Evolutionary conservation across 208 protist species (phyloP), one percentile per base, ranked within the genome.

Genomic region (Trypanosoma brucei): DNA sequence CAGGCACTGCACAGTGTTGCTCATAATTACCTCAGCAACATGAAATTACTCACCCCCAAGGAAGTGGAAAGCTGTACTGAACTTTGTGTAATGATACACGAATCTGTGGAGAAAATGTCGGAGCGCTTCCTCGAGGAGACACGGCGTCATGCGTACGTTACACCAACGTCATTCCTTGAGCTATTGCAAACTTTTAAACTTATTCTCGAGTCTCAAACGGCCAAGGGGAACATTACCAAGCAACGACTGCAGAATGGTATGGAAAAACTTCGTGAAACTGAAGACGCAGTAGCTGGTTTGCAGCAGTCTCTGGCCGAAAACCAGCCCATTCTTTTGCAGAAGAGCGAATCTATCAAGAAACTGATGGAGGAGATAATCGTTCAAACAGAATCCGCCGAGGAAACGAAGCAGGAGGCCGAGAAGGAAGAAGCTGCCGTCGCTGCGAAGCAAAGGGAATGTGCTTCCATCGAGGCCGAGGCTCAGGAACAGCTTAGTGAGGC

Each of bases 141-240:
- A 54, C 73, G 88, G 36, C 91, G 98, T 4, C 79, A 98, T 76
- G 99, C 98, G 78, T 98, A 99, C 78, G 98, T 99, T 30, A 99
- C 98, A 35, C 98, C 98, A n/a, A 99, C 97, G 9, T 98, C 92
- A 7, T 99, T 98, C 80, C 82, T 99, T 3, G 97, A 99, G 72
- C 63, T 99, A 66, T 83, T 99, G 13, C 67, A 81, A 45, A 95
- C 89, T 3, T 98, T 98, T 68, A 72, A 83, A 31, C 62, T 56
- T 8, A 55, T 99, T 46, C 76, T 98, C 36, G 72, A 79, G 49
- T 76, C 75, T 31, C 86, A 97, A 67, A 88, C 83, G 36, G 83
- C 85, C 55, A 87, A 82, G 11, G 86, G 97, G 55, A 84, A 80
- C 34, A 77, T 65, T 14, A 85, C 79, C 11, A 84, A 92, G 59